These are phyloP conservation scores for Malus asiatica DNA, from an alignment of 306 rosid genomes.

Conservation along the genomic window DNA sequence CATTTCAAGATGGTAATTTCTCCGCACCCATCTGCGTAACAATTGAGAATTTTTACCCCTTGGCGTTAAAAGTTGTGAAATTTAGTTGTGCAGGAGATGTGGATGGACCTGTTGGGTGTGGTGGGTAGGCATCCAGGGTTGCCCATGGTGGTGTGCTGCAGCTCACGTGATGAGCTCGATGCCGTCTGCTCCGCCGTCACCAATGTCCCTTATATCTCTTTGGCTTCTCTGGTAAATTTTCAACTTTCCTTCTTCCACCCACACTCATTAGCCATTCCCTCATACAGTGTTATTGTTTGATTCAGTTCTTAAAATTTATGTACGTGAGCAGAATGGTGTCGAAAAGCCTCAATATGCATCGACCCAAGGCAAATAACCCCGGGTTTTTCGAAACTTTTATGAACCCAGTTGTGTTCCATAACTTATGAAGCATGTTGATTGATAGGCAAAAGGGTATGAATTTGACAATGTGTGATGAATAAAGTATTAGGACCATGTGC, in stretches of 20 bases:
- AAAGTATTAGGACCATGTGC: no score
- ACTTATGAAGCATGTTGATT: neutral
- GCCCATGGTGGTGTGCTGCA: constrained; percentile 70
- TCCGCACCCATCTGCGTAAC: neutral
- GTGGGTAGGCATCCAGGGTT: constrained; percentile 59
- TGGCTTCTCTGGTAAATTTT: constrained; percentile 46
- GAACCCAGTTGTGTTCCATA: neutral
- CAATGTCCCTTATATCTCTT: constrained; percentile 51
- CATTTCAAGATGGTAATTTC: constrained; percentile 66
- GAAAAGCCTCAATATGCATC: neutral
- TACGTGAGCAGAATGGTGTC: neutral
- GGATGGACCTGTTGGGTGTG: constrained; percentile 58
- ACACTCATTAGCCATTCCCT: neutral
- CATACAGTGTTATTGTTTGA: neutral
- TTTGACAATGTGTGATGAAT: no score
- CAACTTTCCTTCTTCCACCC: neutral
- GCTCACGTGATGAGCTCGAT: constrained; percentile 80
- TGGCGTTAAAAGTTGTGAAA: neutral
- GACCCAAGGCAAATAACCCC: neutral
- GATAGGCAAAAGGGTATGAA: neutral
- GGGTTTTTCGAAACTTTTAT: neutral
- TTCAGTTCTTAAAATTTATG: neutral
- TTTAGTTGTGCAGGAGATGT: constrained; percentile 43
- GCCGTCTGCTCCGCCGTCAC: constrained; percentile 60
- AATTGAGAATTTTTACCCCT: neutral